Evolutionary conservation across 202 grass and related monocot genomes (phyloP), one percentile per base, ranked within the genome.

Genomic region (Tripidium arundinaceum): DNA sequence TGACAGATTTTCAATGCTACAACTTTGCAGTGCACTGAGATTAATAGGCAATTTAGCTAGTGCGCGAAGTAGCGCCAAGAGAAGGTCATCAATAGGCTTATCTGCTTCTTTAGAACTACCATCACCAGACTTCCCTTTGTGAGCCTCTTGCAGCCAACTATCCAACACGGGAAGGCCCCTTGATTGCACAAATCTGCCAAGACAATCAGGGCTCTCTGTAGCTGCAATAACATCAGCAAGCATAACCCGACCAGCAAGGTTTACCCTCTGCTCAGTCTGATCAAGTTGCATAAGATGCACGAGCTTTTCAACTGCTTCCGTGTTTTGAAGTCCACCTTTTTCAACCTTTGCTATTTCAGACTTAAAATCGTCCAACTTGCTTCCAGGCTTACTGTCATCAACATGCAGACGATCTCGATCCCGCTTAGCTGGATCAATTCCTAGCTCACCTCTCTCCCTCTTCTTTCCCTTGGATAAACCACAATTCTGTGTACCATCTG

Each of bases 161-260:
- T n/a, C n/a, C n/a, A n/a, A n/a, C n/a, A n/a, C n/a, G n/a, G n/a
- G n/a, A n/a, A n/a, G n/a, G n/a, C n/a, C n/a, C n/a, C n/a, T 98
- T 69, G 92, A 87, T 76, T 98, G 90, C 78, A 98, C 88, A 90
- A 98, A 94, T 58, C 89, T 92, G 37, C 41, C 79, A 62, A 98
- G 92, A 65, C 86, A 98, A 45, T 94, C 95, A 62, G 76, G 29
- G 57, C 37, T 94, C 72, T 98, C 92, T 27, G 92, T 93, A 72
- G 87, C 87, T 28, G 95, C 70, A 78, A 98, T 98, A 55, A 93
- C 81, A 91, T 93, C 86, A 8, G 92, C 92, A 75, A 98, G 89
- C 79, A 89, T 61, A 68, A 91, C 76, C 42, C 92, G 78, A 50
- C 88, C 72, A 43, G 86, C 78, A 71, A 98, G 52, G 65, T 98